Evolutionary conservation across 2,329 filamentous ascomycete genomes (phyloP), one percentile per base, ranked within the genome.

Genomic region (Fusarium buharicum): DNA sequence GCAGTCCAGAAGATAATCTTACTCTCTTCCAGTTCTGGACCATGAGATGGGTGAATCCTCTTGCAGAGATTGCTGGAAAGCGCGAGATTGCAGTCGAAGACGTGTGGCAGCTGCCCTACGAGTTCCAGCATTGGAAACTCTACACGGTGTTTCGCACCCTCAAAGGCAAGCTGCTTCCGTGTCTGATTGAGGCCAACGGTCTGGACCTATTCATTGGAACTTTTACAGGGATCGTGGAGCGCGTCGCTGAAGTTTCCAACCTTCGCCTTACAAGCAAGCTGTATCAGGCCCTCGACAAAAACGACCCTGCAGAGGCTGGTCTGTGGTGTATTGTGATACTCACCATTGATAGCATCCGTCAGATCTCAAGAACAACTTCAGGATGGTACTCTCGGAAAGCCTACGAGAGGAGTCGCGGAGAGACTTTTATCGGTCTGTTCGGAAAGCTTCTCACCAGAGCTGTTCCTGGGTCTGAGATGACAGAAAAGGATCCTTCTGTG

Each of bases 371-470:
- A 47, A 77, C 74, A 0, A 73, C 73, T 0, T 71, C 71, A 20
- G 78, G 92, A 1, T 97, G 93, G 93, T 96, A 90, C 70, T 87
- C 88, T n/a, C 85, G 93, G 63, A 87, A 93, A 57, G 86, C 86
- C 24, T 97, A 97, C 67, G 93, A 97, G 74, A 81, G 93, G 55
- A 92, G 90, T 6, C 82, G 93, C 43, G 93, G 93, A 5, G 92
- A 96, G 75, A 74, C 75, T 0, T 78, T 78, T 17, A 78, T 78
- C 40, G 73, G 68, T 0, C 60, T 78, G 0, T 78, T 78, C 16
- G 57, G 73, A 10, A 78, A 78, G 33, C 74, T 78, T 0, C 65
- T 78, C 14, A 78, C 75, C 1, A 67, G 76, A 40, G 74, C 74
- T 1, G 75, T 77, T 5, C 74, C 76, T 2, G 76, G 75, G 18